Evolutionary conservation across 805 yeast genomes (phyloP).

Genomic region (Ogataea angusta): DNA sequence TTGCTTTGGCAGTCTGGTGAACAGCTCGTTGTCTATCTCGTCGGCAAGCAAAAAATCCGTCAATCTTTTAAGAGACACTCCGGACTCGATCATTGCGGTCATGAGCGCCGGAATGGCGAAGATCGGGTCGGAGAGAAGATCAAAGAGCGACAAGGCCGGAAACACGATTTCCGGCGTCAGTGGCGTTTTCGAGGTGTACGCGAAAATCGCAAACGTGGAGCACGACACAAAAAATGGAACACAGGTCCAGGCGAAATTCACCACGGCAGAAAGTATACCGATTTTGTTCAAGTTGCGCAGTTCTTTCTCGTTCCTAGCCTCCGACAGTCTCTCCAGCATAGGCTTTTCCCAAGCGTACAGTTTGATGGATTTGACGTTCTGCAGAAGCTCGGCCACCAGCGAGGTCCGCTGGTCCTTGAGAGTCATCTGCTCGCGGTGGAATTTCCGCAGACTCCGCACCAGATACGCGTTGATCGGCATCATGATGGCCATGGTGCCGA

Average conservation of each 20-base stretch:
- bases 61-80: slow-evolving; percentile 56
- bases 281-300: slow-evolving; percentile 48
- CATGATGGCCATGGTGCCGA: slow-evolving; percentile 49
- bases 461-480: slow-evolving; percentile 54
- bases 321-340: slow-evolving; percentile 48
- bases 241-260: slow-evolving; percentile 57
- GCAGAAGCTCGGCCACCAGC: slow-evolving; percentile 55
- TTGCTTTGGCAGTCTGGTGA: slow-evolving; percentile 26
- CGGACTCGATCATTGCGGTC: slow-evolving; percentile 54
- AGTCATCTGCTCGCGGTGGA: slow-evolving; percentile 56
- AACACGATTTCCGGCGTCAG: slow-evolving; percentile 66
- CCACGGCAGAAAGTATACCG: slow-evolving; percentile 44
- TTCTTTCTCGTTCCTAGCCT: slow-evolving; percentile 58
- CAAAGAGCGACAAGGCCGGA: slow-evolving; percentile 63
- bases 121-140: slow-evolving; percentile 56
- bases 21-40: slow-evolving; percentile 37
- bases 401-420: slow-evolving; percentile 59
- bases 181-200: slow-evolving; percentile 42
- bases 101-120: slow-evolving; percentile 56
- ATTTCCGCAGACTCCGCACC: slow-evolving; percentile 42
- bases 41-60: slow-evolving; percentile 44
- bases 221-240: slow-evolving; percentile 66
- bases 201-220: slow-evolving; percentile 55
- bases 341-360: slow-evolving; percentile 70
- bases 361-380: slow-evolving; percentile 61